A percentile compares a stretch with the other conserved stretches of the same genome.
Conservation (phyloP, 2,329 filamentous ascomycete species). For the Arachnomyces sp. region DNA sequence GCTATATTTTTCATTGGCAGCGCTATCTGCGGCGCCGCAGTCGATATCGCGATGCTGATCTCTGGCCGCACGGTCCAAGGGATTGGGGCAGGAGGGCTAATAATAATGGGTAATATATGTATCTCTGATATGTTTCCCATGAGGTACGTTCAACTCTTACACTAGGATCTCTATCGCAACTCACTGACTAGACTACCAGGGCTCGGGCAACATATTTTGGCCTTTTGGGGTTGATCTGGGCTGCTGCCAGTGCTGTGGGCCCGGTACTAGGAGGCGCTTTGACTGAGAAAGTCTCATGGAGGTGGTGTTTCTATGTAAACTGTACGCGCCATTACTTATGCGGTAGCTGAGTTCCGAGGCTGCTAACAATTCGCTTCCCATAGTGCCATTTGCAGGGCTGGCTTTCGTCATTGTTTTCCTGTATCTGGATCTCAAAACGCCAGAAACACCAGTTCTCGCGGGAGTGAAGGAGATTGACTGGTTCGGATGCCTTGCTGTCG, state of each 20-base stretch:
- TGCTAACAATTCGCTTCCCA: constrained; percentile 5
- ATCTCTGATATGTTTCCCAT: constrained; percentile 58
- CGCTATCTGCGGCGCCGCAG: constrained; percentile 50
- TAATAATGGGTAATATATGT: constrained; percentile 56
- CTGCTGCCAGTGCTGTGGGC: constrained; percentile 51
- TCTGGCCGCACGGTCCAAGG: constrained; percentile 55
- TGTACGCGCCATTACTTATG: constrained; percentile 25
- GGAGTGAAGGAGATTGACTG: constrained; percentile 57
- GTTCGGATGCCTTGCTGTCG: constrained; percentile 55
- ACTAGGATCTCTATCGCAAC: not conserved
- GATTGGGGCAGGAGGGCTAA: constrained; percentile 54
- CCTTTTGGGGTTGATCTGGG: constrained; percentile 55
- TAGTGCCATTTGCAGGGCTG: constrained; percentile 51
- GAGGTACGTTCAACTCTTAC: constrained; percentile 24
- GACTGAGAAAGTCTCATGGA: constrained; percentile 51
- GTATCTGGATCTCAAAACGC: constrained; percentile 54
- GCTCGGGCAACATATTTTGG: constrained; percentile 54
- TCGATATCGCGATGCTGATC: constrained; percentile 55
- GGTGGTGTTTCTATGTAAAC: constrained; percentile 57
- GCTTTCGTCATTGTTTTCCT: constrained; percentile 52
- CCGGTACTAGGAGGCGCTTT: constrained; percentile 55
- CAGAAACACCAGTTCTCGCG: constrained; percentile 49
- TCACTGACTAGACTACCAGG: constrained; percentile 18
- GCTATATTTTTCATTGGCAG: constrained; percentile 55
- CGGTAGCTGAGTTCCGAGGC: too few relatives aligned